Percentiles rank a stretch among this genome's conserved stretches.
Conservation (phyloP, 345 rosid genomes). For the Citrus maxima region DNA sequence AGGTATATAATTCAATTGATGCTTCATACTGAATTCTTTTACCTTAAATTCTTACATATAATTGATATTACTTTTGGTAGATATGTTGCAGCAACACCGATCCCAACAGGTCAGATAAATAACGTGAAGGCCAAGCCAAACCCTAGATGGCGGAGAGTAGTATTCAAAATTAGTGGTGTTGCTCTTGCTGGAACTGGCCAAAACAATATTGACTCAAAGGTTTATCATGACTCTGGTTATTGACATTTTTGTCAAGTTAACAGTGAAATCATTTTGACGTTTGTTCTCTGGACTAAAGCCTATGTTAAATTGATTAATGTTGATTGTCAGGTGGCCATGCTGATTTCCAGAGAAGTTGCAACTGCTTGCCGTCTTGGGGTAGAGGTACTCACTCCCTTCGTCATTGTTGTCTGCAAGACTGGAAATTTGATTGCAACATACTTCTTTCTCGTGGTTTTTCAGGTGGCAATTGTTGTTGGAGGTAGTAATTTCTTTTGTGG, state of each 20-base stretch:
- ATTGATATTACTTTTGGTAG: conserved; percentile 7
- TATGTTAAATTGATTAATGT: conserved; percentile 2
- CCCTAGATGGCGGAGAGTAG: conserved; percentile 45
- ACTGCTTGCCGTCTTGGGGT: conserved; percentile 38
- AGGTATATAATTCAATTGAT: conserved; percentile 34
- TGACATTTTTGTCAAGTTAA: neutral
- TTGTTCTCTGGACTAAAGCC: neutral
- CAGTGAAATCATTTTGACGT: neutral
- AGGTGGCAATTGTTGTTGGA: conserved; percentile 52
- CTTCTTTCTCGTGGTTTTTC: neutral
- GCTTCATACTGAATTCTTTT: neutral
- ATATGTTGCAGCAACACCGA: conserved; percentile 14
- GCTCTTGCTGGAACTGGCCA: conserved; percentile 43
- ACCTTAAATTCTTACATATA: neutral
- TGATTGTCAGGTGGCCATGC: conserved; percentile 39
- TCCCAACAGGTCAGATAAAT: conserved; percentile 6
- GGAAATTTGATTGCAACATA: neutral
- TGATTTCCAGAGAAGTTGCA: conserved; percentile 46
- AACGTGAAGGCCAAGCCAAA: conserved; percentile 27
- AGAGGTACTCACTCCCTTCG: conserved; percentile 26
- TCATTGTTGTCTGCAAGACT: neutral
- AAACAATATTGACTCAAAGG: conserved; percentile 41
- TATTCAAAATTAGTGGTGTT: conserved; percentile 47
- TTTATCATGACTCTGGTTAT: conserved; percentile 4
- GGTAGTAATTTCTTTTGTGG: conserved; percentile 49